phyloP scores from a whole-genome alignment of 257 asterid species.

The Scutellaria galericulata region DNA sequence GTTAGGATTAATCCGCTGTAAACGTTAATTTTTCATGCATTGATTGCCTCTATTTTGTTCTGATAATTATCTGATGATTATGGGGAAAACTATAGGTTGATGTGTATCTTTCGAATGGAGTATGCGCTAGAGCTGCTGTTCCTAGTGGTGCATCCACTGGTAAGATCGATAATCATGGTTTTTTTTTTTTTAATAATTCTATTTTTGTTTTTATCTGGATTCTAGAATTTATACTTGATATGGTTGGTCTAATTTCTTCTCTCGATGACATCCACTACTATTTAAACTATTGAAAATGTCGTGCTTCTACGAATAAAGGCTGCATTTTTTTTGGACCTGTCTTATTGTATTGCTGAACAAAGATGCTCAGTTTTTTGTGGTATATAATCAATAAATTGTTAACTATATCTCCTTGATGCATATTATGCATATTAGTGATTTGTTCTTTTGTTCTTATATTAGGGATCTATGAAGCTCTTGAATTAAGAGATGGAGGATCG shows the following conservation, averaged over 20 bases:
- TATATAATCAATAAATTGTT: no score
- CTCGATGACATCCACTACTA: neutral
- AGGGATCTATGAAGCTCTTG: slow-evolving; percentile 99
- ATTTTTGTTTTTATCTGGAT: neutral
- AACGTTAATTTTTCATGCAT: slow-evolving; percentile 2
- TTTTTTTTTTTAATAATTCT: neutral
- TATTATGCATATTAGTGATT: neutral
- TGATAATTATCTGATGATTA: neutral
- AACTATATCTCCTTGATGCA: no score
- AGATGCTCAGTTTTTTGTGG: no score
- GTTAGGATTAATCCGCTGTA: slow-evolving; percentile 1
- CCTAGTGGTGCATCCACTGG: slow-evolving; percentile 98
- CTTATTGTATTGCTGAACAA: no score
- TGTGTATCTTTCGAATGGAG: slow-evolving; percentile 58
- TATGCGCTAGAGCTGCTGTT: slow-evolving; percentile 82
- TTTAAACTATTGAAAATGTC: neutral
- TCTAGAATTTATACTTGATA: neutral
- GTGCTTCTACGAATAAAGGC: neutral
- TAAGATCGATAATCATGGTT: slow-evolving; percentile 42
- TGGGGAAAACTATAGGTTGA: slow-evolving; percentile 58
- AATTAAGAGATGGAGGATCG: slow-evolving; percentile 95
- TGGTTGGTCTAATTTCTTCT: slow-evolving; percentile 15
- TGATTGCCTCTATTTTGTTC: neutral
- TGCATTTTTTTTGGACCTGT: no score
- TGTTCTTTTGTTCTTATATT: neutral